Evolutionary conservation across 1,139 yeast species (phyloP), one percentile per base, ranked within the genome.

Genomic region (Geotrichum klebahnii): DNA sequence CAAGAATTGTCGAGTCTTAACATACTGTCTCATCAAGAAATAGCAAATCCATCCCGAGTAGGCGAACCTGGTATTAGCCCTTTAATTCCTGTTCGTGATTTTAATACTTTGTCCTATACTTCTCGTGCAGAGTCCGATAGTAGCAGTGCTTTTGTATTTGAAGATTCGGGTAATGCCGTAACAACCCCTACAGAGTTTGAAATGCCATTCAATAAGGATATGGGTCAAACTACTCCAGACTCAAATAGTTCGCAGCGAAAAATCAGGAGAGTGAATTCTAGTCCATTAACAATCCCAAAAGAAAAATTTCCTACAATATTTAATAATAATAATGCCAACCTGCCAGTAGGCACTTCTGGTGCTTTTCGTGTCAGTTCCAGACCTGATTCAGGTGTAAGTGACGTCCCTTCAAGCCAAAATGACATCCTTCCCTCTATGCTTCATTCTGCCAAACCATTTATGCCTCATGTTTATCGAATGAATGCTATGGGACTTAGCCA

Each of bases 261-360:
- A 2, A 23, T 9, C n/a, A 22, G 26, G n/a, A 17, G 14, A 12
- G 16, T 23, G 4, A 16, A 19, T 3, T 8, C 20, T 16, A 4
- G 26, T 12, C 31, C 41, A 5, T 22, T 22, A 19, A 22, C 41
- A 37, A 37, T 22, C 8, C n/a, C 29, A 10, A 8, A 37, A 22
- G 41, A 37, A 37, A 10, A 16, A 3, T 37, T 5, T n/a, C 41
- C 41, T 12, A 37, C 29, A 8, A 22, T 37, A 23, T 37, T 22
- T 37, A 31, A 31, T 3, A 31, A 22, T 2, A 19, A 3, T 2
- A 37, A 37, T 23, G 16, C 22, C 14, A 5, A 20, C 5, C 29
- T 37, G 8, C 41, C 41, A n/a, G n/a, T 8, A 5, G 41, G 41
- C 4, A 22, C 41, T 3, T 37, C 41, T 37, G 41, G 41, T 2